Conservation (phyloP, 2,329 filamentous ascomycete species). For the Keithomyces neogunnii region DNA sequence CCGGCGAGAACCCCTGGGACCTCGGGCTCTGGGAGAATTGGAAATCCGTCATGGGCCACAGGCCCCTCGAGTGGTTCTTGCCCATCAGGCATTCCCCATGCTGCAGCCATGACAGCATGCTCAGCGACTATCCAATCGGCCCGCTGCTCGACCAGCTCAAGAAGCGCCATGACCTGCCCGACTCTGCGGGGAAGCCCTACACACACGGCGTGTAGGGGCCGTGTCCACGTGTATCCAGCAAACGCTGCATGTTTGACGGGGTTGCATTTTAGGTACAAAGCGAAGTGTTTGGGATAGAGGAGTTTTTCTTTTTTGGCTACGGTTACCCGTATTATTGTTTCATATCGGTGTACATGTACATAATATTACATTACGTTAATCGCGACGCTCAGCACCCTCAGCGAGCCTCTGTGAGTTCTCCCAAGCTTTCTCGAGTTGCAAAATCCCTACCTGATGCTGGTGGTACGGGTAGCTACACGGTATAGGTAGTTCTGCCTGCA, state of each 20-base stretch:
- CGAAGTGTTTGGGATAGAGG: no score
- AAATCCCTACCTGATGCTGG: no score
- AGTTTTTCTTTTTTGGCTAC: no score
- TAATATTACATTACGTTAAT: no score
- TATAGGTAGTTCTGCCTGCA: no score
- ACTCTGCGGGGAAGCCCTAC: background rate
- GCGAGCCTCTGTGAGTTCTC: no score
- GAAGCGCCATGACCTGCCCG: slow-evolving; percentile 23
- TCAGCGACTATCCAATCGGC: slow-evolving; percentile 62
- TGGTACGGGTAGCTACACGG: no score
- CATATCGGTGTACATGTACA: no score
- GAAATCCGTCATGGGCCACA: slow-evolving; percentile 69
- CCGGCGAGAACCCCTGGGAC: slow-evolving; percentile 81
- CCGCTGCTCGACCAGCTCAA: slow-evolving; percentile 50
- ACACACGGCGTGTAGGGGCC: background rate
- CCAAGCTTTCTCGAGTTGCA: no score
- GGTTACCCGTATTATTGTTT: no score
- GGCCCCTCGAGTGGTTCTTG: slow-evolving; percentile 67
- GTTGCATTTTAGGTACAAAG: no score
- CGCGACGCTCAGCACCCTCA: no score
- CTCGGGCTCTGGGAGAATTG: slow-evolving; percentile 64
- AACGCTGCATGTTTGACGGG: background rate
- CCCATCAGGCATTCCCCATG: slow-evolving; percentile 71
- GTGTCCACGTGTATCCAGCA: background rate
- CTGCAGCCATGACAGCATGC: slow-evolving; percentile 53